These are phyloP conservation scores for Cladosporium austrohemisphaericum DNA, from an alignment of 2,329 filamentous ascomycete genomes.

Conservation along the genomic window DNA sequence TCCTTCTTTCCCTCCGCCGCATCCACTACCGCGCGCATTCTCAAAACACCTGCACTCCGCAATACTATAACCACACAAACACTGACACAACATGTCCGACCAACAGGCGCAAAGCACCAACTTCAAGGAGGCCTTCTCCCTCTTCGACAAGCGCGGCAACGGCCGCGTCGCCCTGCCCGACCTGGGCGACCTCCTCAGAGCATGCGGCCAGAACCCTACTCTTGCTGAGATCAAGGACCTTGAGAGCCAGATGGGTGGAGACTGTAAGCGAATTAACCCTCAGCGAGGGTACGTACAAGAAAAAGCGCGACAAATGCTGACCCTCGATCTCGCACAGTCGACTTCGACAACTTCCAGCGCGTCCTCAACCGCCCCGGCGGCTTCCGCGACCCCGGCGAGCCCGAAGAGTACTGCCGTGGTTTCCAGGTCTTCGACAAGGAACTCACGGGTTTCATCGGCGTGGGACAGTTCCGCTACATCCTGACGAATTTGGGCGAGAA, in stretches of 20 bases:
- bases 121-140: conserved; percentile 99
- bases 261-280: conserved; percentile 73
- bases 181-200: conserved; percentile 88
- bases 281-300: background rate
- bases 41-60: background rate
- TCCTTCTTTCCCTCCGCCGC: conserved; percentile 1
- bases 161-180: conserved; percentile 83
- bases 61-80: background rate
- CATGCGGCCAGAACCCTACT: conserved; percentile 97
- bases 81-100: conserved; percentile 29
- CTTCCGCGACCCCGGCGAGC: conserved; percentile 96
- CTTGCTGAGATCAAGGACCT: conserved; percentile 87
- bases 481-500: conserved; percentile 98
- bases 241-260: conserved; percentile 81
- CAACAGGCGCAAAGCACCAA: conserved; percentile 80
- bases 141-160: conserved; percentile 99
- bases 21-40: background rate
- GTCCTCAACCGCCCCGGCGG: conserved; percentile 95
- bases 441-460: conserved; percentile 95
- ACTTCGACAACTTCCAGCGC: conserved; percentile 96
- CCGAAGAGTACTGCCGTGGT: conserved; percentile 95
- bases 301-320: background rate
- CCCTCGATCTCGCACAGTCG: conserved; percentile 57
- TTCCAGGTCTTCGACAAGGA: conserved; percentile 99
- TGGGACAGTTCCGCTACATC: conserved; percentile 95